These are phyloP conservation scores for Cucurbitaria berberidis DNA, from an alignment of 2,329 filamentous ascomycete genomes.

Conservation along the genomic window DNA sequence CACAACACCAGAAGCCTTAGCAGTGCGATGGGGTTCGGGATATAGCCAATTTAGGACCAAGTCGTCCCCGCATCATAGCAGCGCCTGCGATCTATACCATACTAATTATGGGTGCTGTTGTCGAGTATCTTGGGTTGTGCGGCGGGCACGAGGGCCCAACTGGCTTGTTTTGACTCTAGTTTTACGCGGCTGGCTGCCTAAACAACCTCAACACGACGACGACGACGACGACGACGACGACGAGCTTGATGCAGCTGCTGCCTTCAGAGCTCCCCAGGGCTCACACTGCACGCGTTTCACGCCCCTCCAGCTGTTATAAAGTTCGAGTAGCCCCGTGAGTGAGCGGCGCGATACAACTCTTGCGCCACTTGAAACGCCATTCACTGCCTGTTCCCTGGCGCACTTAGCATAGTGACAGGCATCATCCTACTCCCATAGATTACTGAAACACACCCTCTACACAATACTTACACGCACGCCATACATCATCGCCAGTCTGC, in stretches of 20 bases:
- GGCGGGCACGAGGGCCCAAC: neutral
- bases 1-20: neutral
- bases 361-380: neutral
- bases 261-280: neutral
- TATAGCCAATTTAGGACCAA: neutral
- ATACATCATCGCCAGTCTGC: conserved; percentile 1
- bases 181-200: no score
- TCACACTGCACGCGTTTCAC: neutral
- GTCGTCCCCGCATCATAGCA: neutral
- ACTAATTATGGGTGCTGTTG: no score
- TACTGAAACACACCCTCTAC: conserved; percentile 20
- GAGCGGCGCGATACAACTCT: conserved; percentile 5
- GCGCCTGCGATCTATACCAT: neutral
- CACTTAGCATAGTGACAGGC: conserved; percentile 12
- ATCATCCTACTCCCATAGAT: conserved; percentile 15
- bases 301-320: conserved; percentile 6
- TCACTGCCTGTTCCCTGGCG: no score
- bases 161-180: no score
- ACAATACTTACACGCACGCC: conserved; percentile 2
- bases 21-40: no score
- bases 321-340: conserved; percentile 2
- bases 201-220: no score
- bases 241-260: no score
- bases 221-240: no score
- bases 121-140: neutral